Conservation (phyloP, 352 stramenopile genomes). For the Ophiocytium majus region DNA sequence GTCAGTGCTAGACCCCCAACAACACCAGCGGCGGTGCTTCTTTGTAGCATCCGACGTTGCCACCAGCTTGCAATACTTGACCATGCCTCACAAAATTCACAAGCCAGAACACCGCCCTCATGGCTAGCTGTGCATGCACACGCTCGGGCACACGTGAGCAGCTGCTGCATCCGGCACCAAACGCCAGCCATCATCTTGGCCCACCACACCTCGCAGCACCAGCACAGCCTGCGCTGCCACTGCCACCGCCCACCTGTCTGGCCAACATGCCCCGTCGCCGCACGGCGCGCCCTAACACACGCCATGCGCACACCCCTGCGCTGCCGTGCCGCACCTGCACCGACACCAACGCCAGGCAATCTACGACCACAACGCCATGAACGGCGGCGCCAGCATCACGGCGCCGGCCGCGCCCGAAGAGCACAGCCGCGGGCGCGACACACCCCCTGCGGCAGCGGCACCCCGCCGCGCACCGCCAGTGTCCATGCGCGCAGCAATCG, state of each 20-base stretch:
- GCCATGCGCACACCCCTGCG: too few relatives aligned
- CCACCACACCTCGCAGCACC: not conserved
- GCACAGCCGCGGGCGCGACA: not conserved
- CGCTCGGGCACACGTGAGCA: not conserved
- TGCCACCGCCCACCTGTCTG: not conserved
- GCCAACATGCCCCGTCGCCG: not conserved
- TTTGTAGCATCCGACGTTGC: not conserved
- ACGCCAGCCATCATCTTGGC: not conserved
- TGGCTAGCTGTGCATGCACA: not conserved
- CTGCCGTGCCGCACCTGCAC: too few relatives aligned
- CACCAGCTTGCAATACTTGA: not conserved
- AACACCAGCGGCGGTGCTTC: not conserved
- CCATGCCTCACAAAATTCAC: not conserved
- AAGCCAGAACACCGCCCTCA: not conserved
- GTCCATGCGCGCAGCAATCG: not conserved
- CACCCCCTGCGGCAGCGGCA: too few relatives aligned
- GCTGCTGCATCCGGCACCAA: not conserved
- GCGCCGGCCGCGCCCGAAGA: not conserved
- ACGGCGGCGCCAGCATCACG: not conserved
- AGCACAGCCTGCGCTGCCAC: not conserved
- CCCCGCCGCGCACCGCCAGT: too few relatives aligned
- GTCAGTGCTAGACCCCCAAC: not conserved
- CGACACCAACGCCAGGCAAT: not conserved
- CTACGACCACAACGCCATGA: constrained; percentile 14
- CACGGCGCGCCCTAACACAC: too few relatives aligned